Evolutionary conservation across 83 land plant species (phyloP).

Genomic region (Isoetes engelmannii): DNA sequence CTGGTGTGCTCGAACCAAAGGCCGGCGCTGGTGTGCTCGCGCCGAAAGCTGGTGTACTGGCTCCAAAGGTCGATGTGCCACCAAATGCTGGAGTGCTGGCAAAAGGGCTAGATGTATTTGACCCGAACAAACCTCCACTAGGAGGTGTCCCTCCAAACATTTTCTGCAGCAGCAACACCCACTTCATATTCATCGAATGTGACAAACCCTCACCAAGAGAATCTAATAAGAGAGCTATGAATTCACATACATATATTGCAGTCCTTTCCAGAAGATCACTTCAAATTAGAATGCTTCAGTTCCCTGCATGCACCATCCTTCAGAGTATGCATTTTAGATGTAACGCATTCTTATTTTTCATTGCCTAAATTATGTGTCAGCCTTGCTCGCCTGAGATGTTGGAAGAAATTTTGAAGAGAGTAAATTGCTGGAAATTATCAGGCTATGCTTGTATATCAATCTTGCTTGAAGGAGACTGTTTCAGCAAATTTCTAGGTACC

Average conservation of each 20-base stretch:
- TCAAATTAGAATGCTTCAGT: no score
- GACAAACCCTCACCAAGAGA: no score
- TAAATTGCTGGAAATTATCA: not conserved
- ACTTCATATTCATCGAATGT: not conserved
- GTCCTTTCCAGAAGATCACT: not conserved
- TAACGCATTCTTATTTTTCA: not conserved
- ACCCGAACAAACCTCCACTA: slow-evolving; percentile 21
- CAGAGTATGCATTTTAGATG: not conserved
- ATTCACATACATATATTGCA: not conserved
- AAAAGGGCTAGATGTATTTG: not conserved
- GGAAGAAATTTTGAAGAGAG: not conserved
- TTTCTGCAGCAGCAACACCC: not conserved
- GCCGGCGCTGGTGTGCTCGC: slow-evolving; percentile 10
- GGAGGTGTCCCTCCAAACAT: not conserved
- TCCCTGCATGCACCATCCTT: not conserved
- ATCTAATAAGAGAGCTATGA: not conserved
- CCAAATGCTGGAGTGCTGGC: slow-evolving; percentile 25
- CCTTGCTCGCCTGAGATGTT: not conserved
- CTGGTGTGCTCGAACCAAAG: slow-evolving; percentile 17
- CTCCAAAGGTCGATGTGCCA: slow-evolving; percentile 18
- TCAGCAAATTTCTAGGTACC: not conserved
- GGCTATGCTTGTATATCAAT: not conserved
- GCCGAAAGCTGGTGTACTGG: slow-evolving; percentile 29
- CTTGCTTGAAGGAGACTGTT: not conserved
- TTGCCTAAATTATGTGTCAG: not conserved